These are phyloP conservation scores for Ceratocystis alfenasii DNA, from an alignment of 2,329 filamentous ascomycete species.

Conservation along the genomic window DNA sequence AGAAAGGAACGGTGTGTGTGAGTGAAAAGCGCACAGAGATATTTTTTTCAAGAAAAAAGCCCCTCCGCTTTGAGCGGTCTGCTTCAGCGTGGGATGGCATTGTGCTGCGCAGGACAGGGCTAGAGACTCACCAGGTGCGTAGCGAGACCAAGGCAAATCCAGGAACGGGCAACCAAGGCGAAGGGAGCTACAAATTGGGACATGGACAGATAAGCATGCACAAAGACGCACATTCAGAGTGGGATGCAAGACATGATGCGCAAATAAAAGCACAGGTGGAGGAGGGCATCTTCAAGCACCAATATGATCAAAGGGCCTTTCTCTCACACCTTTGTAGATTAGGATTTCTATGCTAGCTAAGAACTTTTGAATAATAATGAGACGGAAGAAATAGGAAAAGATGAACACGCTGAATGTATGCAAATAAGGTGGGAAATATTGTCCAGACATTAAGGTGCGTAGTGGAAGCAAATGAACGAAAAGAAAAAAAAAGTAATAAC, in stretches of 20 bases:
- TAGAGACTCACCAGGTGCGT: too few species aligned
- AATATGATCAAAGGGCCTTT: constrained; percentile 10
- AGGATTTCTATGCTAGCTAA: constrained; percentile 13
- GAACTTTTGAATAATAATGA: constrained; percentile 19
- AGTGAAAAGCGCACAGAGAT: neutral
- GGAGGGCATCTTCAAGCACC: neutral
- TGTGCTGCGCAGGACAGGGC: too few species aligned
- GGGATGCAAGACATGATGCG: neutral
- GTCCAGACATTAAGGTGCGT: neutral
- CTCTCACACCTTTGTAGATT: constrained; percentile 16
- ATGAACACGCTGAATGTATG: constrained; percentile 7
- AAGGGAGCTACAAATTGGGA: neutral
- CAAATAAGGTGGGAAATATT: neutral
- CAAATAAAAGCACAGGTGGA: neutral
- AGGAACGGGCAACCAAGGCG: neutral
- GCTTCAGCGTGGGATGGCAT: too few species aligned
- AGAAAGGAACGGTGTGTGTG: neutral
- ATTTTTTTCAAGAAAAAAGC: too few species aligned
- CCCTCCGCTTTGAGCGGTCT: too few species aligned
- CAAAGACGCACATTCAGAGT: neutral
- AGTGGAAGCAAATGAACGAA: neutral
- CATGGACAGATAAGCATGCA: neutral
- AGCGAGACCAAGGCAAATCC: neutral
- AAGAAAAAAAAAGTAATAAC: constrained; percentile 5
- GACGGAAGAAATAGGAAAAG: constrained; percentile 21